phyloP scores from a whole-genome alignment of 305 asterid species.

The Striga hermonthica region DNA sequence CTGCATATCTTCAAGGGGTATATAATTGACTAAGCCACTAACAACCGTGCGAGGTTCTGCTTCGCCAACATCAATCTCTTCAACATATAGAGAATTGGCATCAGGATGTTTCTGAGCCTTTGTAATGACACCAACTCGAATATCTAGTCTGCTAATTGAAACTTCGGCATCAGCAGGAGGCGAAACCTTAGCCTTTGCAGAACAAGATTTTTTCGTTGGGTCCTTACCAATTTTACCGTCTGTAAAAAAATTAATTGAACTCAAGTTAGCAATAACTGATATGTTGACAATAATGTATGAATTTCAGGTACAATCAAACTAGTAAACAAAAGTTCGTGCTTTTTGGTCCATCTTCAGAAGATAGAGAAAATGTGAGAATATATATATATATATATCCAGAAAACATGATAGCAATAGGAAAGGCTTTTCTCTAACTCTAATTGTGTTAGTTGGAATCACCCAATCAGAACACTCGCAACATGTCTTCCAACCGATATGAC shows the following conservation, averaged over 20 bases:
- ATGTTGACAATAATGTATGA: neutral
- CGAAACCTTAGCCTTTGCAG: constrained; percentile 44
- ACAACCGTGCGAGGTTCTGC: constrained; percentile 86
- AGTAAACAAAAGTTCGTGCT: too few relatives aligned
- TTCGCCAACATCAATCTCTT: constrained; percentile 96
- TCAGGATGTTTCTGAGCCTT: constrained; percentile 89
- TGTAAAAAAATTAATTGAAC: constrained; percentile 29
- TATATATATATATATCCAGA: too few relatives aligned
- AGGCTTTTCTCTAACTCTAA: too few relatives aligned
- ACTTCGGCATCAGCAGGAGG: constrained; percentile 56
- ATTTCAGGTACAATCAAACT: too few relatives aligned
- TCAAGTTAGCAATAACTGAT: neutral
- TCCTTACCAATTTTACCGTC: constrained; percentile 55
- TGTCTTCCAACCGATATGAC: too few relatives aligned
- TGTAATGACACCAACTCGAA: constrained; percentile 85
- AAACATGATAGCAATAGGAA: too few relatives aligned
- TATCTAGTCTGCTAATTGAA: constrained; percentile 70
- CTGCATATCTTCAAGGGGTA: constrained; percentile 94
- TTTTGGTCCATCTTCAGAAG: too few relatives aligned
- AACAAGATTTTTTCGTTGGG: constrained; percentile 56
- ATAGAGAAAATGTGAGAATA: too few relatives aligned
- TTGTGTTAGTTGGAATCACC: too few relatives aligned
- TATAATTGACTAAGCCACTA: constrained; percentile 91
- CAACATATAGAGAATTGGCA: constrained; percentile 92
- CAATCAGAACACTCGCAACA: too few relatives aligned